Base-by-base conservation (phyloP, 148 eudicot species). In the Rhododendron kiyosumense region DNA sequence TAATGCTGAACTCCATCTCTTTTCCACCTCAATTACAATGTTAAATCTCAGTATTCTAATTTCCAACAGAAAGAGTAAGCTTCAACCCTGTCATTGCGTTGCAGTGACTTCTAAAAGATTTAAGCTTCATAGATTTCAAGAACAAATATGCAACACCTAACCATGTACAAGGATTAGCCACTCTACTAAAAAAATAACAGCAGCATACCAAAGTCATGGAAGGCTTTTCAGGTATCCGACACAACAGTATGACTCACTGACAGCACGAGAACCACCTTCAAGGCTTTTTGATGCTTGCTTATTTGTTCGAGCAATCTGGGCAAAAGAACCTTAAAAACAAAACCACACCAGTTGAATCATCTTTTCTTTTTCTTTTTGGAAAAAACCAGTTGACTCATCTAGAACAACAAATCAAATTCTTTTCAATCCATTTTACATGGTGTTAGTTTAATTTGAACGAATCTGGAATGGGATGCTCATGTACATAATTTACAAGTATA, bases 1-100 rank as follows among this genome's bases (percentile, higher is more conserved):
- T 65, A 63, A 73, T 73, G 63, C 52, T 69, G 79, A 71, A 84
- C 28, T 48, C 85, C 78, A 45, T 73, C 63, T 7, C 28, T 32
- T 83, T 18, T 83, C 24, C 38, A 45, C 32, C 78, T 24, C 61
- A 65, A 63, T 4, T 46, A 83, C 34, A 45, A 43, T n/a, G 36
- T 65, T 26, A 32, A 83, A n/a, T 38, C 32, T 83, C 54, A 14
- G 41, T 11, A 67, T 65, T 65, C n/a, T 12, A 67, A 83, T 28
- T 26, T 67, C 61, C 28, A 30, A 78, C 65, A 84, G 61, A 78
- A 46, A 45, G 7, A 13, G 59, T 8, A 26, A 69, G 12, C 43
- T 67, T 67, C 57, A 30, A n/a, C 59, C 17, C 22, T 28, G 76
- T 28, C 43, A 8, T 10, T 5, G 24, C 15, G 38, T 69, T 83